These are phyloP conservation scores for Phytopythium helicoides DNA, from an alignment of 352 stramenopile species.

Conservation along the genomic window DNA sequence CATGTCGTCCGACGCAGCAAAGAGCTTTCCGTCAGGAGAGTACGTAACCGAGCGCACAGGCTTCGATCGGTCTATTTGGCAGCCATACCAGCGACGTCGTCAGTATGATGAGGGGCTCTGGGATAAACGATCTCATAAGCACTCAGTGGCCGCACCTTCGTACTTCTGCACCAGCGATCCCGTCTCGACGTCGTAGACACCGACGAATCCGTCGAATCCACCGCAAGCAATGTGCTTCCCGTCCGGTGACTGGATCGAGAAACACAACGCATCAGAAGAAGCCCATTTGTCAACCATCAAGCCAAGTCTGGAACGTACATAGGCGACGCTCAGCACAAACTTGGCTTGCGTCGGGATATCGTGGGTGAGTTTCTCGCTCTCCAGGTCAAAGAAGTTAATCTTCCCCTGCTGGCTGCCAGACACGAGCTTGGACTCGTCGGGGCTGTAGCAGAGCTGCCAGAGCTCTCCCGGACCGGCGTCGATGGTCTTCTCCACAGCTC, in stretches of 20 bases:
- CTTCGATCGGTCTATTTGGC: conserved; percentile 68
- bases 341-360: conserved; percentile 73
- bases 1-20: conserved; percentile 90
- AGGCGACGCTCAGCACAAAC: conserved; percentile 76
- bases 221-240: conserved; percentile 82
- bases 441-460: conserved; percentile 86
- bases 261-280: conserved; percentile 4
- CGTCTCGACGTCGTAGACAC: conserved; percentile 84
- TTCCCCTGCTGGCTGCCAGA: conserved; percentile 85
- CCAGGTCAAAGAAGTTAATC: conserved; percentile 85
- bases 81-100: too few species aligned
- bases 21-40: conserved; percentile 82
- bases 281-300: background rate
- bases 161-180: conserved; percentile 82
- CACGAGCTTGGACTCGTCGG: conserved; percentile 76
- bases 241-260: conserved; percentile 57
- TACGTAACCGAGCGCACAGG: conserved; percentile 86
- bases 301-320: conserved; percentile 32
- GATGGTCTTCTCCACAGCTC: conserved; percentile 79
- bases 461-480: conserved; percentile 84
- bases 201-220: conserved; percentile 79
- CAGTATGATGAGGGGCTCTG: too few species aligned
- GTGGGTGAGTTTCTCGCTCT: conserved; percentile 73
- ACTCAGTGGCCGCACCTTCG: conserved; percentile 39
- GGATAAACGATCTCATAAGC: too few species aligned